phyloP scores from a whole-genome alignment of 192 early-diverging fungal genomes.

The Powellomyces hirtus region DNA sequence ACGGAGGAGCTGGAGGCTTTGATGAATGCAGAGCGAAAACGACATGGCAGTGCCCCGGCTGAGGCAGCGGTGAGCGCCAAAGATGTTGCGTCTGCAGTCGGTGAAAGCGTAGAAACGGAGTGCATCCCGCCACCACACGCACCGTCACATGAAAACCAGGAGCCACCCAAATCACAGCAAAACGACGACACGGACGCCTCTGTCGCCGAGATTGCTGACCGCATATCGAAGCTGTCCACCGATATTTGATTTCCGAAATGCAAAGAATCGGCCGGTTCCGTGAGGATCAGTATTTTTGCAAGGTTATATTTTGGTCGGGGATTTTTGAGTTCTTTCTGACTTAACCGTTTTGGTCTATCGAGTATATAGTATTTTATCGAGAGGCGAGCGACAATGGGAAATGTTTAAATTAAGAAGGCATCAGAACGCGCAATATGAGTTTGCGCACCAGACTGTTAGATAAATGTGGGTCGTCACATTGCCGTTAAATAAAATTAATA shows the following conservation, averaged over 20 bases:
- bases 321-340: background rate
- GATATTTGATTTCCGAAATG: no score
- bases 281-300: no score
- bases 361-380: no score
- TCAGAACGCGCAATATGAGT: no score
- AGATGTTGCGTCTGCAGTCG: background rate
- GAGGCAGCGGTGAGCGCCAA: background rate
- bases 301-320: no score
- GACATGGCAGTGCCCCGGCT: background rate
- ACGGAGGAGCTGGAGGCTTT: constrained; percentile 42
- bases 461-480: no score
- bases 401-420: no score
- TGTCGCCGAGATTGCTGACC: background rate
- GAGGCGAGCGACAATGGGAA: no score
- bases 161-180: no score
- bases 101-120: background rate
- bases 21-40: background rate
- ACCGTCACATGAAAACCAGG: background rate
- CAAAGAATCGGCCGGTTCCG: background rate
- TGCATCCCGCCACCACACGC: background rate
- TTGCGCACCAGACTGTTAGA: no score
- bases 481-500: no score
- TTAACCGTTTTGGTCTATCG: no score
- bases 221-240: background rate
- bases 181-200: background rate